Evolutionary conservation across 164 flowering plant genomes (phyloP).

Genomic region (Aristolochia californica): DNA sequence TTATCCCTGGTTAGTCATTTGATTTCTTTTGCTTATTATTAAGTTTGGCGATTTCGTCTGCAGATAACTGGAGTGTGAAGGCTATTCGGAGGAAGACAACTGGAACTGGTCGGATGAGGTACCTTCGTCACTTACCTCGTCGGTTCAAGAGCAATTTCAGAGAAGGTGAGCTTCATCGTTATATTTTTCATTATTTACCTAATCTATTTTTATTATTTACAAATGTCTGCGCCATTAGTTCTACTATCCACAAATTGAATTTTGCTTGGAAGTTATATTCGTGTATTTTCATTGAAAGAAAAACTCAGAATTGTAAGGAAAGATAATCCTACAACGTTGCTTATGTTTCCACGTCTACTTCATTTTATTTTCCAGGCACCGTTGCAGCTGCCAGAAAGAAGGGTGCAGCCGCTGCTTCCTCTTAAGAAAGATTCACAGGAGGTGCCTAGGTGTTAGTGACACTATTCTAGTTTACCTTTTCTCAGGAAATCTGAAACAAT

Average conservation of each 20-base stretch:
- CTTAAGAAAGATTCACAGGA: no score
- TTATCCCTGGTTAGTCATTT: no score
- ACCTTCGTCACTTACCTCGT: slow-evolving; percentile 22
- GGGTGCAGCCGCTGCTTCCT: slow-evolving; percentile 27
- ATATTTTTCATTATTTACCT: background rate
- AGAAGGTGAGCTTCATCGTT: slow-evolving; percentile 14
- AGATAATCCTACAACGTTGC: background rate
- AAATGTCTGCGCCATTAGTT: background rate
- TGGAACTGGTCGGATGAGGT: slow-evolving; percentile 28
- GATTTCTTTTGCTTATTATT: background rate
- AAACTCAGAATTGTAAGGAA: background rate
- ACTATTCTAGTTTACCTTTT: no score
- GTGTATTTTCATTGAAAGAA: background rate
- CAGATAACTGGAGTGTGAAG: slow-evolving; percentile 32
- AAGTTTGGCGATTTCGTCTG: background rate
- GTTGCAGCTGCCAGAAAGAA: slow-evolving; percentile 48
- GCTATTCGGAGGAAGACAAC: slow-evolving; percentile 29
- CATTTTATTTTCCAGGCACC: slow-evolving; percentile 25
- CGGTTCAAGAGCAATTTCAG: slow-evolving; percentile 30
- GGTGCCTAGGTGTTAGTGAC: no score
- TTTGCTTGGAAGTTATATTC: background rate
- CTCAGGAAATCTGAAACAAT: no score
- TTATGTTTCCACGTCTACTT: background rate
- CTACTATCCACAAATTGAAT: background rate
- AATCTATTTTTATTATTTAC: background rate